Percentiles rank a stretch among this genome's conserved stretches.
These are phyloP conservation scores for Phanerochaete sordida DNA, from an alignment of 768 basidiomycete species.

Conservation along the genomic window DNA sequence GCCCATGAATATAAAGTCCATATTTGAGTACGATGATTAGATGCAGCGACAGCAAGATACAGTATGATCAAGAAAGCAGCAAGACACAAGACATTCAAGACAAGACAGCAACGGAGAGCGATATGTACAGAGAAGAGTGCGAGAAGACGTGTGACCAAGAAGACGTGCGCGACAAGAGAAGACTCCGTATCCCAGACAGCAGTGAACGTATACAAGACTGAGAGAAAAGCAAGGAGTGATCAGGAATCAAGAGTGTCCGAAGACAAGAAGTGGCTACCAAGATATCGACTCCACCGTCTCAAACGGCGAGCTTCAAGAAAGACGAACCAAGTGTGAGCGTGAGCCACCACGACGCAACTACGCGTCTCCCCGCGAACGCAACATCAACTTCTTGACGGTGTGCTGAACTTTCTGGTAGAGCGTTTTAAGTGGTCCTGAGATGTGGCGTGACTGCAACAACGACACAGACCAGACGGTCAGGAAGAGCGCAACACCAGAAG, in stretches of 20 bases:
- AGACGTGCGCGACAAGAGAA: not conserved
- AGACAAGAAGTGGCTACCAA: not conserved
- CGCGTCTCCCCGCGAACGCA: not conserved
- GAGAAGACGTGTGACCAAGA: not conserved
- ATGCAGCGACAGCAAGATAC: not conserved
- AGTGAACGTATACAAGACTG: not conserved
- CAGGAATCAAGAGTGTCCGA: not conserved
- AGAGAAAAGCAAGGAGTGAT: not conserved
- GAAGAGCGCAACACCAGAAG: not conserved
- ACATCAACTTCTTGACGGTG: not conserved
- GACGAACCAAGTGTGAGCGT: not conserved
- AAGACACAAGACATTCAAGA: not conserved
- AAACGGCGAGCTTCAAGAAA: not conserved
- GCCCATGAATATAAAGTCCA: not conserved
- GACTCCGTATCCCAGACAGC: not conserved
- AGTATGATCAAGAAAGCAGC: not conserved
- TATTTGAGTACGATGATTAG: not conserved
- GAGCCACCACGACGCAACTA: not conserved
- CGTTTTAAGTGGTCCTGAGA: not conserved
- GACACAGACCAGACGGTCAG: not conserved
- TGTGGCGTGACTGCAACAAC: not conserved
- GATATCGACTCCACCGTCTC: not conserved
- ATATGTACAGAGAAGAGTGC: not conserved
- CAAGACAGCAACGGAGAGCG: not conserved
- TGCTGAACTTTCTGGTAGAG: not conserved